Evolutionary conservation across 352 stramenopile genomes (phyloP).

Genomic region (Blastocystis hominis): DNA sequence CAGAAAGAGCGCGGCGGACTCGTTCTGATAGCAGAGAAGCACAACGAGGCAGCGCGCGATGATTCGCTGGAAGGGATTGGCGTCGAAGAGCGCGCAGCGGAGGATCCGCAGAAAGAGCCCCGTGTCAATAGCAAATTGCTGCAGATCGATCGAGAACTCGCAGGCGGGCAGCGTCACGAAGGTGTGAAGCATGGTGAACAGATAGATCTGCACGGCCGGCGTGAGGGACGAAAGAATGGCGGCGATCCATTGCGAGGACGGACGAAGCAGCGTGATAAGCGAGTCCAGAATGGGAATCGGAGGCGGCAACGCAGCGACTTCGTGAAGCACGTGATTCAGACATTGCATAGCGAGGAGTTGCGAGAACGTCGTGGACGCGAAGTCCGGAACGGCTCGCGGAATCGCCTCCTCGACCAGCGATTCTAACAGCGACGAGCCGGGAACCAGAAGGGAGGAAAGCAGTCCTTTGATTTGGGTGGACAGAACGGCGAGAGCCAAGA

Average conservation of each 20-base stretch:
- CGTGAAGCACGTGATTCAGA: not conserved
- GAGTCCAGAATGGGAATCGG: not conserved
- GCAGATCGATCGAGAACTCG: not conserved
- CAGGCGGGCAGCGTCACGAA: not conserved
- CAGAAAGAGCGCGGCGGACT: not conserved
- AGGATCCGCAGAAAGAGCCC: not conserved
- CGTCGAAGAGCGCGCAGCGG: not conserved
- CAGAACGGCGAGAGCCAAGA: not conserved
- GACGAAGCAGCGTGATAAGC: not conserved
- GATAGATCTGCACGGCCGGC: not conserved
- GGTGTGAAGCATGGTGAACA: not conserved
- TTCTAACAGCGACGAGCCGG: not conserved
- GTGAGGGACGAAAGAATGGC: not conserved
- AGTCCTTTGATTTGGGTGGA: not conserved
- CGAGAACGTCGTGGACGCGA: not conserved
- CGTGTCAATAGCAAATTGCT: not conserved
- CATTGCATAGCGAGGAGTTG: not conserved
- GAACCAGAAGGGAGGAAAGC: not conserved
- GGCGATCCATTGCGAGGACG: not conserved
- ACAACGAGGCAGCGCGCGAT: not conserved
- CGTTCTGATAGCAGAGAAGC: not conserved
- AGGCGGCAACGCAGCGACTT: not conserved
- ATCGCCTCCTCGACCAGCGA: not conserved
- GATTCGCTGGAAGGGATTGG: not conserved
- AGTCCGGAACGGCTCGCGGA: not conserved